Conservation (phyloP, 441 rosid species). For the Euphorbia schlechtendalii region DNA sequence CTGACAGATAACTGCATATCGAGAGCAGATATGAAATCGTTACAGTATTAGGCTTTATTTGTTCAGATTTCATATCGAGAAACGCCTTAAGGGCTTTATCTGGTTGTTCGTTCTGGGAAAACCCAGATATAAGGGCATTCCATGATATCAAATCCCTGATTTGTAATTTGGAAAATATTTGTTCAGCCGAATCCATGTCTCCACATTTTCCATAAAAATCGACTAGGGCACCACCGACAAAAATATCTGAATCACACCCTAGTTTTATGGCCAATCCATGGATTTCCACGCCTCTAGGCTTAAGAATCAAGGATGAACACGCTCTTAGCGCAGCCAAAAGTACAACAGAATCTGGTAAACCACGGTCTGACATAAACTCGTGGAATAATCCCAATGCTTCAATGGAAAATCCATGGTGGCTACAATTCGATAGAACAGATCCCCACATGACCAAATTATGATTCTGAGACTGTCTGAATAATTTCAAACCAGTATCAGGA, state of each 20-base stretch:
- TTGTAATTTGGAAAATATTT: constrained; percentile 23
- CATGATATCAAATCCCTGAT: constrained; percentile 33
- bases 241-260: constrained; percentile 21
- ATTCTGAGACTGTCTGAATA: constrained; percentile 27
- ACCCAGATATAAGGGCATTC: constrained; percentile 43
- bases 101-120: constrained; percentile 22
- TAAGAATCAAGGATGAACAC: constrained; percentile 30
- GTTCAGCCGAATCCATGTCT: constrained; percentile 28
- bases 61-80: constrained; percentile 29
- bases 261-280: constrained; percentile 33
- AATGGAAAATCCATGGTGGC: constrained; percentile 23
- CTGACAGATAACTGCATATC: constrained; percentile 28
- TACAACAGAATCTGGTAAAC: constrained; percentile 30
- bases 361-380: constrained; percentile 23
- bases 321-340: constrained; percentile 36
- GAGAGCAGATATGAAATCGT: constrained; percentile 34
- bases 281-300: constrained; percentile 28
- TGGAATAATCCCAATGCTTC: constrained; percentile 28
- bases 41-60: constrained; percentile 30
- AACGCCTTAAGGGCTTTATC: constrained; percentile 30
- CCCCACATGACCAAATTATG: constrained; percentile 34
- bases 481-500: constrained; percentile 27
- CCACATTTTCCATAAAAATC: constrained; percentile 39
- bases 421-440: constrained; percentile 28
- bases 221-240: constrained; percentile 35